A percentile compares a stretch with the other conserved stretches of the same genome.
Evolutionary conservation across 2,329 filamentous ascomycete genomes (phyloP).

Genomic region (Fusarium sp.): DNA sequence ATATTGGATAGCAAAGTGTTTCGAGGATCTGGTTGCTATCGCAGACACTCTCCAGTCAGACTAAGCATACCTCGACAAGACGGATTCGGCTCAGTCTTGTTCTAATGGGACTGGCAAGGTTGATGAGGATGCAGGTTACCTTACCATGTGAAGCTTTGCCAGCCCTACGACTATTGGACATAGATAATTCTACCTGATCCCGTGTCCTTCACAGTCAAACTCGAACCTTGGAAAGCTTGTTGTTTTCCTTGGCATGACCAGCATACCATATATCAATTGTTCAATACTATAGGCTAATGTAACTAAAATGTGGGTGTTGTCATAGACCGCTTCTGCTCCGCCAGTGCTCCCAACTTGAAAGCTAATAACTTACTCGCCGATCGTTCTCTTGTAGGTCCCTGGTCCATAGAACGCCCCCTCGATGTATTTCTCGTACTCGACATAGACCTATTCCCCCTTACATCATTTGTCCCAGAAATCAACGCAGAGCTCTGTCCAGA

Average conservation of each 20-base stretch:
- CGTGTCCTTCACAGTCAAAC: no score
- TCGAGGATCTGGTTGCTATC: no score
- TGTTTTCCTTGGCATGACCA: background rate
- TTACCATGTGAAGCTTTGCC: no score
- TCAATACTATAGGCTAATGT: background rate
- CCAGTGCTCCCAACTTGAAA: slow-evolving; percentile 41
- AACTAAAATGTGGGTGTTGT: slow-evolving; percentile 1
- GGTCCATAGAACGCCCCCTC: slow-evolving; percentile 14
- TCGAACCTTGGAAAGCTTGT: no score
- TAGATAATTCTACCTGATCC: no score
- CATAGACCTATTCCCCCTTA: slow-evolving; percentile 28
- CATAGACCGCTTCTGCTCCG: slow-evolving; percentile 14
- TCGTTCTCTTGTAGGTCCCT: background rate
- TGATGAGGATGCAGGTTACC: no score
- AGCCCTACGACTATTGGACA: no score
- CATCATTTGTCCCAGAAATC: background rate
- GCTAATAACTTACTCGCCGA: slow-evolving; percentile 34
- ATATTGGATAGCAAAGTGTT: no score
- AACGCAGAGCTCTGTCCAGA: slow-evolving; percentile 24
- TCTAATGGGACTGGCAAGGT: no score
- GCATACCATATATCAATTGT: background rate
- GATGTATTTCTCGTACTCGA: slow-evolving; percentile 9
- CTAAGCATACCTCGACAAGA: no score
- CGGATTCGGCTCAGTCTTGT: no score
- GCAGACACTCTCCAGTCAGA: no score